These are phyloP conservation scores for Mortierella sp. DNA, from an alignment of 371 early-diverging fungal genomes.

Conservation along the genomic window DNA sequence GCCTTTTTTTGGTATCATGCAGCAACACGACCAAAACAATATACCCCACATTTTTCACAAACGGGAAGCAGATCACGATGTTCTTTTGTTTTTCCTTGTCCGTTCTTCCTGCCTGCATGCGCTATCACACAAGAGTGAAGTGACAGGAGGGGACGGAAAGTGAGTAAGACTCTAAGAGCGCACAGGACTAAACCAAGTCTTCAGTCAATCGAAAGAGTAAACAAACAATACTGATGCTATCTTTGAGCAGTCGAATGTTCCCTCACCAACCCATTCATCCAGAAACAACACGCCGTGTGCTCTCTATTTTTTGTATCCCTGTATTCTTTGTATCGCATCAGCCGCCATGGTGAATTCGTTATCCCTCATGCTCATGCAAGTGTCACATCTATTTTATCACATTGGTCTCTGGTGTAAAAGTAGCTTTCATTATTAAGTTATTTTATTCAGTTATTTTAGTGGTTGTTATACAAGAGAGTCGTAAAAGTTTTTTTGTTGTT, in stretches of 20 bases:
- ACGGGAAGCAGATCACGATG: too few species aligned
- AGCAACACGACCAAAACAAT: too few species aligned
- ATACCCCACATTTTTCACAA: too few species aligned
- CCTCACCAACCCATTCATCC: not conserved
- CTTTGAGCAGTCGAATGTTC: not conserved
- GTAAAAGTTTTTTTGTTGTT: not conserved
- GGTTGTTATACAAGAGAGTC: constrained; percentile 4
- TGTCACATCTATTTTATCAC: constrained; percentile 7
- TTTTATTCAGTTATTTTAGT: not conserved
- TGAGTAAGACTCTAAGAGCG: not conserved
- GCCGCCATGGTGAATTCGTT: not conserved
- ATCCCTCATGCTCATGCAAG: constrained; percentile 2
- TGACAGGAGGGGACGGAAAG: too few species aligned
- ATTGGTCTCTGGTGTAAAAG: not conserved
- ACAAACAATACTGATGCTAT: constrained; percentile 11
- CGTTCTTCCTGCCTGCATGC: too few species aligned
- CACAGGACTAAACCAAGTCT: constrained; percentile 4
- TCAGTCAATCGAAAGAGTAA: too few species aligned
- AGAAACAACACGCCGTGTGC: not conserved
- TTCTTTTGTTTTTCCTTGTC: too few species aligned
- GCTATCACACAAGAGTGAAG: too few species aligned
- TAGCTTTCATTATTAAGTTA: not conserved
- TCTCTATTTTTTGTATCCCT: not conserved
- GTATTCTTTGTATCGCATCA: not conserved
- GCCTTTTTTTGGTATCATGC: too few species aligned